Conservation (phyloP, 805 yeast genomes). For the Nakazawaea populi region DNA sequence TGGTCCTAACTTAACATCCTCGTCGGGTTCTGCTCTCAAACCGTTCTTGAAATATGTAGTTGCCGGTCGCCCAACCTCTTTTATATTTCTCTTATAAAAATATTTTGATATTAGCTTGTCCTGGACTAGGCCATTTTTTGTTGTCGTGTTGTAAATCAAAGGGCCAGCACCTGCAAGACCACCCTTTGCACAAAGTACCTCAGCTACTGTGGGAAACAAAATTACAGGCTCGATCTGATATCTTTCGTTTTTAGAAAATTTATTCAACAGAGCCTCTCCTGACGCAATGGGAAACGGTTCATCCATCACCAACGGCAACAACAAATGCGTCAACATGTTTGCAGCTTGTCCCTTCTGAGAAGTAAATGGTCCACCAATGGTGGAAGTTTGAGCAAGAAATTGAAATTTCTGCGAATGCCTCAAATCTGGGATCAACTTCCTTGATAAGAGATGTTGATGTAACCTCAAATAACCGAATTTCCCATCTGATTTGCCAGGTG, state of each 20-base stretch:
- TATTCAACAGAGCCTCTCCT: constrained; percentile 21
- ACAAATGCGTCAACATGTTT: constrained; percentile 41
- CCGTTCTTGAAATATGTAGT: background rate
- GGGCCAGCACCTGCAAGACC: constrained; percentile 29
- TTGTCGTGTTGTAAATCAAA: constrained; percentile 40
- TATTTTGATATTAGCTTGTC: constrained; percentile 34
- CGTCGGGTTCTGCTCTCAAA: background rate
- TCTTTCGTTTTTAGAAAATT: constrained; percentile 14
- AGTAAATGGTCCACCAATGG: constrained; percentile 42
- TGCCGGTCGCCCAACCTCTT: constrained; percentile 19
- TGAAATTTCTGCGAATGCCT: constrained; percentile 14
- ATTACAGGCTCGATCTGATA: constrained; percentile 19
- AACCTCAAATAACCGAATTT: constrained; percentile 44
- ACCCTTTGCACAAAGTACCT: constrained; percentile 16
- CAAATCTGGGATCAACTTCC: constrained; percentile 19
- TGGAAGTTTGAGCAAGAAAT: constrained; percentile 39
- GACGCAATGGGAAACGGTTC: constrained; percentile 17
- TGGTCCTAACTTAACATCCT: constrained; percentile 3
- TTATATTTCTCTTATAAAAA: constrained; percentile 39
- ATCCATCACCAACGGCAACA: constrained; percentile 38
- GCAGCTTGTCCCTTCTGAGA: constrained; percentile 13
- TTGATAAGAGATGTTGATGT: constrained; percentile 31
- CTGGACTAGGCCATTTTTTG: constrained; percentile 16
- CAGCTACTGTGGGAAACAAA: constrained; percentile 27
- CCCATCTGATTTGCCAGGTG: constrained; percentile 35